phyloP scores from a whole-genome alignment of 768 basidiomycete genomes.

The Candolleomyces eurysporus region DNA sequence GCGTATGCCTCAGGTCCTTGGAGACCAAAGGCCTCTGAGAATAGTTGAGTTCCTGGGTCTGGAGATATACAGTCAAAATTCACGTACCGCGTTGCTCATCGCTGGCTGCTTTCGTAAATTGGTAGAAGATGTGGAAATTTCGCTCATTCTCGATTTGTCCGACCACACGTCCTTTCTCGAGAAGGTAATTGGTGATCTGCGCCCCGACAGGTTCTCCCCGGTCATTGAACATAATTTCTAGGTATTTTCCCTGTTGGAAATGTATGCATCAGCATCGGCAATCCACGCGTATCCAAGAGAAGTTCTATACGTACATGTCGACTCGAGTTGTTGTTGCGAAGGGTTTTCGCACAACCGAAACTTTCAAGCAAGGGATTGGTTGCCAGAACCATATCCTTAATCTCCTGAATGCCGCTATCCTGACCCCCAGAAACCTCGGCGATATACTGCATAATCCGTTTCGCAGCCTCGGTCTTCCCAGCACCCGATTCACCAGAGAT shows the following conservation, averaged over 20 bases:
- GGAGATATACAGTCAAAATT: constrained; percentile 12
- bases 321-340: constrained; percentile 98
- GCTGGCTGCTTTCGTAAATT: constrained; percentile 95
- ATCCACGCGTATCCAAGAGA: background rate
- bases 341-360: constrained; percentile 99
- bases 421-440: constrained; percentile 91
- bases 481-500: constrained; percentile 99
- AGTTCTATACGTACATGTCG: constrained; percentile 72
- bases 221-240: constrained; percentile 98
- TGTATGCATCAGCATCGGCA: background rate
- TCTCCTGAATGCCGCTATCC: constrained; percentile 91
- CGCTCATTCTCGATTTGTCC: constrained; percentile 96
- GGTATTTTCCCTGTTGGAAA: constrained; percentile 89
- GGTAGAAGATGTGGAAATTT: constrained; percentile 99
- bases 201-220: constrained; percentile 94
- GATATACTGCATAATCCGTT: constrained; percentile 99
- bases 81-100: constrained; percentile 80
- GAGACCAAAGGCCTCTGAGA: constrained; percentile 85
- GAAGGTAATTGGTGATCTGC: constrained; percentile 96
- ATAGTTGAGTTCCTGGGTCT: background rate
- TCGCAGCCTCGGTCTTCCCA: constrained; percentile 98
- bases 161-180: constrained; percentile 96
- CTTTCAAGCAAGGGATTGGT: constrained; percentile 97
- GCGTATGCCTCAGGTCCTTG: constrained; percentile 96
- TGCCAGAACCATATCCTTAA: constrained; percentile 99